Evolutionary conservation across 192 early-diverging fungal genomes (phyloP).

Genomic region (Podila epigama): DNA sequence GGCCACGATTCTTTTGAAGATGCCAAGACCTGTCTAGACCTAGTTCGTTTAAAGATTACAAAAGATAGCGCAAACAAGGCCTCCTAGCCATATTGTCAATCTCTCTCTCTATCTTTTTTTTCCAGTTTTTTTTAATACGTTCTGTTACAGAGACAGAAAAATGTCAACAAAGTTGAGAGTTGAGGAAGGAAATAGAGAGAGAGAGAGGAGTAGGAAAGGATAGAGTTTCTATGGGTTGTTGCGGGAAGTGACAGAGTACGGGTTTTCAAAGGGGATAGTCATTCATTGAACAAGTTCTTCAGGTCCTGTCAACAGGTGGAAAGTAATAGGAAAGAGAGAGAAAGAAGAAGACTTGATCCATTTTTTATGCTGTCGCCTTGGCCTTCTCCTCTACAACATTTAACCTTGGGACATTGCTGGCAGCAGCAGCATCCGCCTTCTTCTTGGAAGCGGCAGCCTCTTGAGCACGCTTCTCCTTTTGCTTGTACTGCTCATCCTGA

Average conservation of each 20-base stretch:
- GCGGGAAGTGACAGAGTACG: too few species aligned
- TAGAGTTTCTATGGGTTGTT: too few species aligned
- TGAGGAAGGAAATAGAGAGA: too few species aligned
- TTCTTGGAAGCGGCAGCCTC: constrained; percentile 55
- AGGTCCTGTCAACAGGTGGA: background rate
- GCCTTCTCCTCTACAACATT: constrained; percentile 59
- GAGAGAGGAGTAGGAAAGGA: too few species aligned
- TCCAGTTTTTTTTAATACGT: too few species aligned
- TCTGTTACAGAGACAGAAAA: too few species aligned
- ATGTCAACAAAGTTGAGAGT: too few species aligned
- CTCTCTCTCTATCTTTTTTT: too few species aligned
- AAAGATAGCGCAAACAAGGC: constrained; percentile 18
- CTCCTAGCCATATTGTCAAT: too few species aligned
- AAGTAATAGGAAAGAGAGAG: background rate
- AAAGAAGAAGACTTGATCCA: background rate
- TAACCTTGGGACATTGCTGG: constrained; percentile 59
- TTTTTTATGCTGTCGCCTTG: constrained; percentile 24
- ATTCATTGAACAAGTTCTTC: background rate
- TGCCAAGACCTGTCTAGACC: constrained; percentile 63
- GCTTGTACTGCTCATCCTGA: constrained; percentile 60
- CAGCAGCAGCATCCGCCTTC: constrained; percentile 53
- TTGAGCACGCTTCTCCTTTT: constrained; percentile 54
- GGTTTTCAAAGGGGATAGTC: background rate
- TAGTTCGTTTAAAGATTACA: constrained; percentile 53
- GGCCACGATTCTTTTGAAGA: constrained; percentile 74